Base-by-base conservation (phyloP, 2,329 filamentous ascomycete species). In the Ophiosphaerella herpotricha region DNA sequence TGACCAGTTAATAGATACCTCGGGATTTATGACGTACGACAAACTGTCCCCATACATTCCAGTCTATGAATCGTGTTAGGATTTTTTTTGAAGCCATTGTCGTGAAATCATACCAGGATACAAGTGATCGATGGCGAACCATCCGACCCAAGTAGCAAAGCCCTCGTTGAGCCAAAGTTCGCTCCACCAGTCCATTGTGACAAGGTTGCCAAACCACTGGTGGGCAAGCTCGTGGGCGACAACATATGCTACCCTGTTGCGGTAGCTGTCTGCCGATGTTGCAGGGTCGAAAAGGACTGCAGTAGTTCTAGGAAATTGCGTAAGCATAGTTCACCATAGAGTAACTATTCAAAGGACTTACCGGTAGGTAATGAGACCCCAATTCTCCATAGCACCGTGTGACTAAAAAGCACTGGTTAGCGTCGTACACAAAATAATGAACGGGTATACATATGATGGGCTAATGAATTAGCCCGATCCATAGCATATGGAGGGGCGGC, bases 131-230 rank as follows among this genome's bases (percentile, higher is more conserved):
- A 92, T 85, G 8, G 91, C 92, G 54, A 92, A 83, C 93, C 93
- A 99, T 44, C 93, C 94, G 37, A 97, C 93, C 93, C 93, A 97
- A 3, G 94, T 99, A 36, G 94, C 94, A 70, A 99, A 99, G 11
- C 92, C 92, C 75, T 97, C 93, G 67, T 96, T 96, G 44, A 96
- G 82, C 91, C 91, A 96, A 55, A 78, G 75, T 70, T 95, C 89
- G 69, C 88, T 90, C 90, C 90, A 94, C 91, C 91, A 96, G 73
- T 96, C 90, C 91, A 96, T 96, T 5, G 92, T 96, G 37, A 96
- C 91, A 9, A 96, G 82, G 72, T 96, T 95, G 33, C 91, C 91
- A 64, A 96, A 96, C 92, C 92, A 96, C 77, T 96, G 91, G 70
- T 96, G 91, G 48, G 92, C 94, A 55, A 99, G 82, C 74, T 99